Evolutionary conservation across 1,139 yeast genomes (phyloP).

Genomic region (Zygosaccharomyces sapae): DNA sequence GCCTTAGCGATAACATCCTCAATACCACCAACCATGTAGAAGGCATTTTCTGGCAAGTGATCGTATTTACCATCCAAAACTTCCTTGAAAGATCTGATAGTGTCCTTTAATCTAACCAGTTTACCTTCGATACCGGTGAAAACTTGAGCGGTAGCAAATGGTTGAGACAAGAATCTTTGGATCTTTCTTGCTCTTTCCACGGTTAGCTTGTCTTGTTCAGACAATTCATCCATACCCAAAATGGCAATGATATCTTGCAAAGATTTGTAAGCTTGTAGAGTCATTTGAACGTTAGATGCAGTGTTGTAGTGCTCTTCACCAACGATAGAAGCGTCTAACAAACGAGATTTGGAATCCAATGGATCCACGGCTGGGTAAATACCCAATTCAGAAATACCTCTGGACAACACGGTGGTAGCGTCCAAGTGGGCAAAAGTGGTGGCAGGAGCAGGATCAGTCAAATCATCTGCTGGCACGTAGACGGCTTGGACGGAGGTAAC

Average conservation of each 20-base stretch:
- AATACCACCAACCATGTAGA: slow-evolving; percentile 99
- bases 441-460: slow-evolving; percentile 99
- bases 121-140: slow-evolving; percentile 99
- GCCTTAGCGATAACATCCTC: slow-evolving; percentile 98
- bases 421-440: slow-evolving; percentile 99
- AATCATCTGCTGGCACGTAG: slow-evolving; percentile 99
- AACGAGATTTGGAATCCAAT: slow-evolving; percentile 98
- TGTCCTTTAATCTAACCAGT: slow-evolving; percentile 94
- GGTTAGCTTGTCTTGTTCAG: slow-evolving; percentile 96
- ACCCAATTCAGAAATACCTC: slow-evolving; percentile 99
- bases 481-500: slow-evolving; percentile 99
- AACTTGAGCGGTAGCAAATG: slow-evolving; percentile 99
- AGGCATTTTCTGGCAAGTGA: slow-evolving; percentile 97
- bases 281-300: slow-evolving; percentile 94
- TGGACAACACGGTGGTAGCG: slow-evolving; percentile 99
- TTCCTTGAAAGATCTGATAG: slow-evolving; percentile 90
- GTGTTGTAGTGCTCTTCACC: slow-evolving; percentile 98
- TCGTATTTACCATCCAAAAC: slow-evolving; percentile 98
- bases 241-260: slow-evolving; percentile 99
- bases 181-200: slow-evolving; percentile 99
- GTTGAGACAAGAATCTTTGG: slow-evolving; percentile 99
- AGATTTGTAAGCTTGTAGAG: slow-evolving; percentile 98
- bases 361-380: slow-evolving; percentile 99
- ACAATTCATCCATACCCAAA: slow-evolving; percentile 99
- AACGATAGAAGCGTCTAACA: slow-evolving; percentile 93